Evolutionary conservation across 2,329 filamentous ascomycete species (phyloP), one percentile per base, ranked within the genome.

Genomic region (Coniochaeta hoffmannii): DNA sequence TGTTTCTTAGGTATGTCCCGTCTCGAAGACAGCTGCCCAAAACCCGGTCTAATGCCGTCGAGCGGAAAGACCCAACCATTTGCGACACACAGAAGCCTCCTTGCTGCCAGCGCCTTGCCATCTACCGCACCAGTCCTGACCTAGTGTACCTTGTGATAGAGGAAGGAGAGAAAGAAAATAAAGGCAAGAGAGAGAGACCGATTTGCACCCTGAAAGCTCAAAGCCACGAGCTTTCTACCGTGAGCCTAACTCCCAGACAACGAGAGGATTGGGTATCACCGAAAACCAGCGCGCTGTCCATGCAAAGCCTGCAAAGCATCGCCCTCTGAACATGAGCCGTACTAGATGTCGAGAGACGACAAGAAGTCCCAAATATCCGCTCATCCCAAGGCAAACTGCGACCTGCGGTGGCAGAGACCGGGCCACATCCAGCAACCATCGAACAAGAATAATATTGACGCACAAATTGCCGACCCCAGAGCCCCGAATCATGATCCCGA

Each of bases 371-470:
- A 15, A 46, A 26, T 17, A 46, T 46, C 22, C 24, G 19, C 9
- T 41, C 44, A 30, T 7, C 12, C 4, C 17, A 50, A 50, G 24
- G 41, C 12, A 50, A 46, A 10, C 19, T 15, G 24, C 41, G 11
- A 28, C 24, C 24, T 46, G 2, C 9, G 4, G 41, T 46, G 41
- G 24, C 41, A 24, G 4, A 46, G 5, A 41, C 41, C 19, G 6
- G 26, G 41, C 22, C 41, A 50, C 83, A 88, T 59, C 81, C 81
- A 0, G 78, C 41, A 46, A 3, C 12, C 83, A 89, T 59, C 81
- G 81, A 0, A 78, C 22, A 46, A 15, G 24, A 44, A 46, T 28
- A 44, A 46, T 28, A 26, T 46, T 26, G 41, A 46, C 41, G 26
- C 7, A 26, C 17, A 46, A 11, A 28, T 46, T 46, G 41, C 41